Conservation (phyloP, 73 alveolate species). For the Symbiodinium natans region DNA sequence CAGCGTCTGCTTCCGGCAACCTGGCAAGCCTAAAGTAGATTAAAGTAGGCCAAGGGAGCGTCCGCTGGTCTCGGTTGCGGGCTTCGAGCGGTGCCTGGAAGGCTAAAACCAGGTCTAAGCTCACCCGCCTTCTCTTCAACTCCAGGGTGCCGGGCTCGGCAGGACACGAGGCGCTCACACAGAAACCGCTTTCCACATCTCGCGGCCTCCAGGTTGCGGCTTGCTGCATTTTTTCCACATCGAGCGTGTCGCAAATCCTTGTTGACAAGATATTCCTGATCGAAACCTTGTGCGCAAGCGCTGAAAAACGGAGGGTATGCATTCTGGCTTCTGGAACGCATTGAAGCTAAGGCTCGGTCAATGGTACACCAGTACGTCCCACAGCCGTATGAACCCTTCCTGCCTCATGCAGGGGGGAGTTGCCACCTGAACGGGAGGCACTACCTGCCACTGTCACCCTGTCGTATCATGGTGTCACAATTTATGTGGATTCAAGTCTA, state of each 20-base stretch:
- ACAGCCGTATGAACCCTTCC: too few species aligned
- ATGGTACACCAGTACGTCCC: not conserved
- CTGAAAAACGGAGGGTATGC: too few species aligned
- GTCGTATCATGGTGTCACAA: too few species aligned
- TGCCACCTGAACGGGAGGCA: slow-evolving; percentile 13
- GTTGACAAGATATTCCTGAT: too few species aligned
- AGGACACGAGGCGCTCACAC: slow-evolving; percentile 59
- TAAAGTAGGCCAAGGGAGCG: not conserved
- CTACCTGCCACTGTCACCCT: not conserved
- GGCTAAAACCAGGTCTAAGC: too few species aligned
- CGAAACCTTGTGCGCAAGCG: too few species aligned
- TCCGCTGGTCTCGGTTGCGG: slow-evolving; percentile 56
- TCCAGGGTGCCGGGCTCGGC: slow-evolving; percentile 25
- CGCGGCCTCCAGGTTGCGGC: slow-evolving; percentile 27
- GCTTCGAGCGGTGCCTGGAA: slow-evolving; percentile 57
- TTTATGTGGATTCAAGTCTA: too few species aligned
- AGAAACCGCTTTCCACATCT: slow-evolving; percentile 56
- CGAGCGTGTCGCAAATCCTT: not conserved
- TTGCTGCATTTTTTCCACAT: not conserved
- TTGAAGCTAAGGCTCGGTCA: not conserved
- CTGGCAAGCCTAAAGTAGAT: too few species aligned
- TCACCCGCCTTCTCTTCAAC: too few species aligned
- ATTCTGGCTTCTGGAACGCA: too few species aligned
- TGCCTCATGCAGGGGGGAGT: slow-evolving; percentile 73
- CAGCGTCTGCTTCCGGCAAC: too few species aligned